Percentiles rank a stretch among this genome's conserved stretches.
phyloP scores from a whole-genome alignment of 352 stramenopile genomes.

The Paralagenidium karlingii region DNA sequence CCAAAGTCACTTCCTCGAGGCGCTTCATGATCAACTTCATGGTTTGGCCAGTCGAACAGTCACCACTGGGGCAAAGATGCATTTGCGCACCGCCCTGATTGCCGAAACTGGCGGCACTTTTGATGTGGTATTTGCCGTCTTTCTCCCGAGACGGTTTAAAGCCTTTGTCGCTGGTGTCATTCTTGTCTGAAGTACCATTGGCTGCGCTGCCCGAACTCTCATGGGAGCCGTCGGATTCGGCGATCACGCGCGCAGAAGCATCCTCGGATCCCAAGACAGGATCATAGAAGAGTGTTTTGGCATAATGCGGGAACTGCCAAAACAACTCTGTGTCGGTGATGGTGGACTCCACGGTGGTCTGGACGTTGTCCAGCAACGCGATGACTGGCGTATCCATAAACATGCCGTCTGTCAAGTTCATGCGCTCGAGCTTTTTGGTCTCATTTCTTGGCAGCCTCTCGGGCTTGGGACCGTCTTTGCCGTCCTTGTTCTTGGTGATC shows the following conservation, averaged over 20 bases:
- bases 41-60: slow-evolving; percentile 7
- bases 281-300: slow-evolving; percentile 26
- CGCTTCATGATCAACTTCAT: slow-evolving; percentile 9
- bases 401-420: slow-evolving; percentile 19
- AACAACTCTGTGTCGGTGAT: slow-evolving; percentile 10
- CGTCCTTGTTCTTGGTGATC: slow-evolving; percentile 6
- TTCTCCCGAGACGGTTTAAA: too few species aligned
- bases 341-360: slow-evolving; percentile 2
- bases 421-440: slow-evolving; percentile 12
- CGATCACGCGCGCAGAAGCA: too few species aligned
- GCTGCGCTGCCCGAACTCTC: too few species aligned
- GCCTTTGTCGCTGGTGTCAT: too few species aligned
- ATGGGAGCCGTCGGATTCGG: too few species aligned
- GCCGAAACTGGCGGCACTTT: too few species aligned
- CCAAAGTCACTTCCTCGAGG: slow-evolving; percentile 14
- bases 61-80: slow-evolving; percentile 1
- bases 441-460: slow-evolving; percentile 8
- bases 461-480: too few species aligned
- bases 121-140: too few species aligned
- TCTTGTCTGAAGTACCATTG: too few species aligned
- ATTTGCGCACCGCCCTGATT: background rate
- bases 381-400: slow-evolving; percentile 18
- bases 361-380: slow-evolving; percentile 7
- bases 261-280: slow-evolving; percentile 17
- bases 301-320: slow-evolving; percentile 28